Evolutionary conservation across 1,284 basidiomycete species (phyloP).

Genomic region (Moesziomyces globuligerus): DNA sequence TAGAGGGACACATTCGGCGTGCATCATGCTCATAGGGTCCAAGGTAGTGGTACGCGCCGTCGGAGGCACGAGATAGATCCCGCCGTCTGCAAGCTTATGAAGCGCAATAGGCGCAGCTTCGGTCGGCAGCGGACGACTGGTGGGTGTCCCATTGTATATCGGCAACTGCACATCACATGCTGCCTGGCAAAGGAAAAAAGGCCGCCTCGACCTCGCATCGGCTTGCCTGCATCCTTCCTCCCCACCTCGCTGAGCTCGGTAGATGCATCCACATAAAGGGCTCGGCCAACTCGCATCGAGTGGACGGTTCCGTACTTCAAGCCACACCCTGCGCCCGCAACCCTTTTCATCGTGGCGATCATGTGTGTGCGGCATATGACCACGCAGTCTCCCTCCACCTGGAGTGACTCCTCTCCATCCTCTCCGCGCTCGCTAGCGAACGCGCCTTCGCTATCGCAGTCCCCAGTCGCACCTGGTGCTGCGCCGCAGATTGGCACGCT

Average conservation of each 20-base stretch:
- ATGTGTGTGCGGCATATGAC: constrained; percentile 18
- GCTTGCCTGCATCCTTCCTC: no score
- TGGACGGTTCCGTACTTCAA: no score
- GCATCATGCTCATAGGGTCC: constrained; percentile 2
- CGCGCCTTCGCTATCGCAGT: not conserved
- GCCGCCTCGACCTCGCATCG: no score
- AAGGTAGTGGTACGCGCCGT: constrained; percentile 4
- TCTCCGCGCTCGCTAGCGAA: not conserved
- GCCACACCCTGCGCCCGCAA: not conserved
- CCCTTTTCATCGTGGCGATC: not conserved
- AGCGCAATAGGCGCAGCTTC: constrained; percentile 25
- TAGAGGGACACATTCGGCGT: not conserved
- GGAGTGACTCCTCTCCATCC: constrained; percentile 7
- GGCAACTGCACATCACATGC: no score
- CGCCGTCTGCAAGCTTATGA: not conserved
- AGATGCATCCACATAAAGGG: no score
- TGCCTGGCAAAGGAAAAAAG: no score
- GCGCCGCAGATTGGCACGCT: not conserved
- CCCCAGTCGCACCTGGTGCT: not conserved
- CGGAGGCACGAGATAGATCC: not conserved
- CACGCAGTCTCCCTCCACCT: constrained; percentile 2
- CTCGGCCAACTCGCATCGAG: no score
- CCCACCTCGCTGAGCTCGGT: no score
- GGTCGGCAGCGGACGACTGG: constrained; percentile 8
- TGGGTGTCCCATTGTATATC: no score